Evolutionary conservation across 179 eudicot genomes (phyloP), one percentile per base, ranked within the genome.

Genomic region (Kewa caespitosa): DNA sequence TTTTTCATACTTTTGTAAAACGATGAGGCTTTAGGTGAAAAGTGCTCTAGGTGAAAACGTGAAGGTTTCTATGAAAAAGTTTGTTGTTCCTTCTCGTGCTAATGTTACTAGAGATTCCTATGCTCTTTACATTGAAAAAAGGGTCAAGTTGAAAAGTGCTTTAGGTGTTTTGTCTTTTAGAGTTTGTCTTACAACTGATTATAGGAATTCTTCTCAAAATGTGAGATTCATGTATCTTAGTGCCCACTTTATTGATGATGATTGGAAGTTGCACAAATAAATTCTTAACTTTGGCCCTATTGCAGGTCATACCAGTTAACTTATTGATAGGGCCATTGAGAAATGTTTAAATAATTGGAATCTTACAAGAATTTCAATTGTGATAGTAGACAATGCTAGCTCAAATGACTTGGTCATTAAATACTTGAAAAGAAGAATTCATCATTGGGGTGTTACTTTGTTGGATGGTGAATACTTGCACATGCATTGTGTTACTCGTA

Each of bases 351-450:
- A 34, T 17, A 70, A 75, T 17, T 81, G 78, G 81, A 81, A 75
- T 3, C 38, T 81, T 17, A 41, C 43, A 28, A 76, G 41, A 15
- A 30, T 81, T 3, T 38, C 67, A 18, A 77, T 66, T 1, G 4
- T 77, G 25, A 76, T 78, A 2, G 62, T 78, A 6, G 84, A 78
- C 17, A 81, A 81, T 74, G 81, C 79, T 14, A 62, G 78, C 25
- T 74, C 79, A 8, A 82, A 82, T 74, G 85, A 82, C 70, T 39
- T 42, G 8, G 73, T 54, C 8, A 48, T 78, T 52, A 27, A 15
- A 11, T 54, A 83, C 25, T 67, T 83, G 75, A 76, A 34, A 67
- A 73, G 41, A 54, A 76, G 63, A 62, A 8, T 72, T 23, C 52
- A 52, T 23, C 11, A 36, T 55, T 43, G 62, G 54, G 59, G 67